These are phyloP conservation scores for Pseudogymnoascus sp. DNA, from an alignment of 2,329 filamentous ascomycete genomes.

Conservation along the genomic window DNA sequence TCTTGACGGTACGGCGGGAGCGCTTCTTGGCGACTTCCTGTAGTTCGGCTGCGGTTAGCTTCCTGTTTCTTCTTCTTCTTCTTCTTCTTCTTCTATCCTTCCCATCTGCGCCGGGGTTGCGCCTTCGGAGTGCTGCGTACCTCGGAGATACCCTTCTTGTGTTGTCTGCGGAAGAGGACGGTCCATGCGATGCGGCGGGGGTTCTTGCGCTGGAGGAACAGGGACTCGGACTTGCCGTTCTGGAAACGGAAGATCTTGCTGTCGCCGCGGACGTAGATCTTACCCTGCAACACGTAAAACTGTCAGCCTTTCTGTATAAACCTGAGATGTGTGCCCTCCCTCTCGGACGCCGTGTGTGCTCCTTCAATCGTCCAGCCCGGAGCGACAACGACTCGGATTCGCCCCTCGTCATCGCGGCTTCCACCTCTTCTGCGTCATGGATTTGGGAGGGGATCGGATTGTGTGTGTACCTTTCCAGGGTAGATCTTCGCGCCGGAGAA, in stretches of 20 bases:
- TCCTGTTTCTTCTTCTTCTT: not conserved
- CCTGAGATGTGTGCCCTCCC: conserved; percentile 1
- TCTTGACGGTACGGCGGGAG: conserved; percentile 94
- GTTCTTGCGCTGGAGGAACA: conserved; percentile 99
- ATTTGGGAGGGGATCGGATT: conserved; percentile 18
- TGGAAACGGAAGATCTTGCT: conserved; percentile 99
- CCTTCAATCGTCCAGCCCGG: not conserved
- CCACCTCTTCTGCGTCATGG: conserved; percentile 1
- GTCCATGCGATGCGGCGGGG: conserved; percentile 99
- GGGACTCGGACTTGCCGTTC: conserved; percentile 98
- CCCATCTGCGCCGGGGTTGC: not conserved
- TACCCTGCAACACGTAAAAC: conserved; percentile 58
- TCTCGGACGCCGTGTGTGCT: not conserved
- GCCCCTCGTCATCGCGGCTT: conserved; percentile 9
- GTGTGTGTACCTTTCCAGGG: conserved; percentile 64
- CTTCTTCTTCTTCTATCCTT: conserved; percentile 1
- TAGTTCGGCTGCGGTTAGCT: conserved; percentile 25
- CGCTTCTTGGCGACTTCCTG: conserved; percentile 99
- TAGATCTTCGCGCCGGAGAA: conserved; percentile 75
- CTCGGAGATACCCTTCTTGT: conserved; percentile 99
- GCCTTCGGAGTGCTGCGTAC: conserved; percentile 48
- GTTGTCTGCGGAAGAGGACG: conserved; percentile 93
- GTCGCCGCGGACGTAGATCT: conserved; percentile 98
- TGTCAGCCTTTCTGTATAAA: conserved; percentile 22
- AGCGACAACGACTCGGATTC: conserved; percentile 4